These are phyloP conservation scores for Brassica nigra DNA, from an alignment of 345 rosid genomes.

Conservation along the genomic window DNA sequence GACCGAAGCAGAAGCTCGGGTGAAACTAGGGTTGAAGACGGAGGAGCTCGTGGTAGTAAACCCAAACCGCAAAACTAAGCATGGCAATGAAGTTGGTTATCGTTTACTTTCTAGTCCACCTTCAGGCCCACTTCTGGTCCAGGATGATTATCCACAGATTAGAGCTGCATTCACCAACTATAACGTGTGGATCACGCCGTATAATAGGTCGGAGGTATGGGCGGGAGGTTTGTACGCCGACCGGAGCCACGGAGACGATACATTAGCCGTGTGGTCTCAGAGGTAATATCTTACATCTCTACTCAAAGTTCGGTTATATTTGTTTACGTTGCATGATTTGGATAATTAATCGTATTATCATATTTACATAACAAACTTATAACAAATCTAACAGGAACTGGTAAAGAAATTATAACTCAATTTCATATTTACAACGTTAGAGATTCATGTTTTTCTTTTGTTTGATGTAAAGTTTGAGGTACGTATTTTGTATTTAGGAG, in stretches of 20 bases:
- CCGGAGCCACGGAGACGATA: constrained; percentile 55
- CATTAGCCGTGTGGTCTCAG: constrained; percentile 50
- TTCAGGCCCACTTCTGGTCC: constrained; percentile 26
- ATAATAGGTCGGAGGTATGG: constrained; percentile 59
- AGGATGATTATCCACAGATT: constrained; percentile 53
- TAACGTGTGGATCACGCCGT: constrained; percentile 61
- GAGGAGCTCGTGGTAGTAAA: constrained; percentile 46
- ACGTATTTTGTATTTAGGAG: background rate
- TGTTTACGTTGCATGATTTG: background rate
- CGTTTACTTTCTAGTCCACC: constrained; percentile 45
- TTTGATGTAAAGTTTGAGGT: background rate
- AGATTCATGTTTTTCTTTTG: background rate
- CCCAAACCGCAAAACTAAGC: constrained; percentile 50
- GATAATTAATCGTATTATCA: background rate
- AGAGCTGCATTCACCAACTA: constrained; percentile 53
- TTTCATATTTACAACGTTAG: background rate
- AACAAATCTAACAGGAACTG: background rate
- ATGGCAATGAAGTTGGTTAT: constrained; percentile 50
- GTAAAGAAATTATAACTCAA: background rate
- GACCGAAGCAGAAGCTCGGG: constrained; percentile 49
- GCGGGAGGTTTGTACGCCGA: constrained; percentile 50
- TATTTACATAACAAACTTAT: too few relatives aligned
- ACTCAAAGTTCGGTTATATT: background rate
- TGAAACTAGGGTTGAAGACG: constrained; percentile 36
- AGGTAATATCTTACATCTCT: constrained; percentile 28